phyloP scores from a whole-genome alignment of 306 rosid genomes.

The Gillenia trifoliata region DNA sequence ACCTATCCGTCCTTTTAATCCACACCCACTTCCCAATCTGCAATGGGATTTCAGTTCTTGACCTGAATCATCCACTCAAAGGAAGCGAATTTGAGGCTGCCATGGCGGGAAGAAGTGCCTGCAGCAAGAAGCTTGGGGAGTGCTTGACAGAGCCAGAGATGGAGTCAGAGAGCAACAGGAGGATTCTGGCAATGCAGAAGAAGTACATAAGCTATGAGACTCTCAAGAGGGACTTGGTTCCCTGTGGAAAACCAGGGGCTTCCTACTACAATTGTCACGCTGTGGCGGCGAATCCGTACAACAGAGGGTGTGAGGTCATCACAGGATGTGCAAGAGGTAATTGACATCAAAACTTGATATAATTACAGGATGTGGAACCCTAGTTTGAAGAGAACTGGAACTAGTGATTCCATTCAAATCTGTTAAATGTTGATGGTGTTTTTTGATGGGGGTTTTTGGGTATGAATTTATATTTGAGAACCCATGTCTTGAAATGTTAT shows the following conservation, averaged over 20 bases:
- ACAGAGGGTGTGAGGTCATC: conserved; percentile 81
- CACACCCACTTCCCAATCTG: conserved; percentile 41
- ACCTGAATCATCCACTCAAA: conserved; percentile 45
- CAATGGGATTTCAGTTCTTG: conserved; percentile 38
- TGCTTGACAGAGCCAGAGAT: conserved; percentile 48
- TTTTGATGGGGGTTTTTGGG: conserved; percentile 20
- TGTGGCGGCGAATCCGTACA: conserved; percentile 61
- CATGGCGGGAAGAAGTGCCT: conserved; percentile 40
- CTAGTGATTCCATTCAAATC: neutral
- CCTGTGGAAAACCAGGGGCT: conserved; percentile 76
- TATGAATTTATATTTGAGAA: conserved; percentile 21
- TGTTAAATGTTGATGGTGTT: neutral
- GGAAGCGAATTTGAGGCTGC: conserved; percentile 29
- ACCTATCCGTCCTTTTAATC: conserved; percentile 35
- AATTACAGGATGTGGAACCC: neutral
- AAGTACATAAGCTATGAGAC: conserved; percentile 87
- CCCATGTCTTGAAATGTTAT: conserved; percentile 12
- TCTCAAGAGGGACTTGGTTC: conserved; percentile 75
- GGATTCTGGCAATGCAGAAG: conserved; percentile 68
- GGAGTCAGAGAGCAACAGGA: conserved; percentile 67
- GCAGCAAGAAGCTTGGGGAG: conserved; percentile 52
- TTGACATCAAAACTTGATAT: conserved; percentile 26
- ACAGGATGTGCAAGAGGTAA: conserved; percentile 82
- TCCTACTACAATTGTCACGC: conserved; percentile 83
- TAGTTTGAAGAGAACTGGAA: conserved; percentile 7